These are phyloP conservation scores for Amphirosellinia nigrospora DNA, from an alignment of 495 filamentous ascomycete species.

Conservation along the genomic window DNA sequence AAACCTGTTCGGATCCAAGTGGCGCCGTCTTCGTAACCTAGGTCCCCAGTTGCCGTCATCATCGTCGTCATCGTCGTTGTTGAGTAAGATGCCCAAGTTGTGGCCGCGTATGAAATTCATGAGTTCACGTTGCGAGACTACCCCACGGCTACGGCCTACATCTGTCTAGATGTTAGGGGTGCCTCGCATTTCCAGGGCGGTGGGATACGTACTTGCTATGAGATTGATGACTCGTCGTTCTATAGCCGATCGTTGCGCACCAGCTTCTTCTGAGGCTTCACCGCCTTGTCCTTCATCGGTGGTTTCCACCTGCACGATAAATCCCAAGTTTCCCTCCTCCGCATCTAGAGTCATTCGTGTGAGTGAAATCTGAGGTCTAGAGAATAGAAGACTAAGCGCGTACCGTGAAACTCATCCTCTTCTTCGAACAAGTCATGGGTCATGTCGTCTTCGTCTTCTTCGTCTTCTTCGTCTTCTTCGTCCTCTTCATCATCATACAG, in stretches of 20 bases:
- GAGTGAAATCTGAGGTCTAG: conserved; percentile 12
- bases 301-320: conserved; percentile 39
- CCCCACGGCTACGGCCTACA: conserved; percentile 37
- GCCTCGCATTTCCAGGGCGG: neutral
- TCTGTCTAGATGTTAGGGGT: conserved; percentile 20
- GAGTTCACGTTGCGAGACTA: conserved; percentile 53
- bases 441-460: conserved; percentile 48
- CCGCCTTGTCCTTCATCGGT: conserved; percentile 41
- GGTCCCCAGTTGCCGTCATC: conserved; percentile 41
- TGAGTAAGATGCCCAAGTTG: conserved; percentile 44
- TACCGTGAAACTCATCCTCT: conserved; percentile 43
- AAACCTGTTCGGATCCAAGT: conserved; percentile 55
- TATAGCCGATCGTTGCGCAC: conserved; percentile 31
- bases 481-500: conserved; percentile 54
- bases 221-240: conserved; percentile 40
- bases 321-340: conserved; percentile 38
- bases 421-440: conserved; percentile 46
- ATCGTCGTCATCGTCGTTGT: conserved; percentile 48
- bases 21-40: conserved; percentile 40
- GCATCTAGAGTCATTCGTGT: conserved; percentile 31
- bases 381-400: neutral
- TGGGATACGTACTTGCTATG: conserved; percentile 33
- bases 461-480: conserved; percentile 51
- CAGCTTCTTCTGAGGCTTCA: conserved; percentile 25
- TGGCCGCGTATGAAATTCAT: conserved; percentile 55